Base-by-base conservation (phyloP, 352 stramenopile genomes). In the Phytophthora hybrid region DNA sequence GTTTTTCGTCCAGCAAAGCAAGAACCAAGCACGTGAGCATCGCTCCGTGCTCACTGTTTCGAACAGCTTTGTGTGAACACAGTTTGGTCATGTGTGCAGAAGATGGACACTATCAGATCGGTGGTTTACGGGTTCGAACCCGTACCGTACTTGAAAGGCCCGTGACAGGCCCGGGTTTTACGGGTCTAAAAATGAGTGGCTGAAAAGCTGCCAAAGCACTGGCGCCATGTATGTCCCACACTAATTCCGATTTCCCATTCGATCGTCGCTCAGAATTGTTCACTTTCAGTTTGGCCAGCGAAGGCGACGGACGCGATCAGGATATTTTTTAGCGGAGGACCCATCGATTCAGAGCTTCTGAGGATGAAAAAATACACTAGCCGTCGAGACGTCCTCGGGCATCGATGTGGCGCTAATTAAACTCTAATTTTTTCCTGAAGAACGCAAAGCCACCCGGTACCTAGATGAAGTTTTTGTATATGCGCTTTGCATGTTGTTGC, bases 351-450 rank as follows among this genome's bases (percentile, higher is more conserved):
- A 26, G 19, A 54, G 78, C 67, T 78, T 91, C 85, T 88, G 67
- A 87, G 80, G 85, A 92, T 88, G 85, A 92, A 79, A 88, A 92
- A 89, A 82, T 80, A 85, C 81, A 85, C 73, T 82, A 86, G 78
- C 63, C 21, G 81, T 78, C 59, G 68, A 87, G 76, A 74, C 26
- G 46, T 70, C 59, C 13, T 77, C 56, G 59, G 73, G 69, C 59
- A 63, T 81, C 62, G 62, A 69, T 85, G 83, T 82, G 73, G 72
- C 79, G 77, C 77, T 82, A 88, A 83, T 69, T 79, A 71, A 81
- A 92, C 85, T 93, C 85, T 93, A 93, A 93, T 93, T 93, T 93
- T 93, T 93, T 93, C 83, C 85, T 91, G 85, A 93, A 85, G 85
- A 91, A 83, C 62, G 37, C 69, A 0, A 70, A 59, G 44, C 55